Evolutionary conservation across 129 eudicot genomes (phyloP).

Genomic region (Mikania micrantha): DNA sequence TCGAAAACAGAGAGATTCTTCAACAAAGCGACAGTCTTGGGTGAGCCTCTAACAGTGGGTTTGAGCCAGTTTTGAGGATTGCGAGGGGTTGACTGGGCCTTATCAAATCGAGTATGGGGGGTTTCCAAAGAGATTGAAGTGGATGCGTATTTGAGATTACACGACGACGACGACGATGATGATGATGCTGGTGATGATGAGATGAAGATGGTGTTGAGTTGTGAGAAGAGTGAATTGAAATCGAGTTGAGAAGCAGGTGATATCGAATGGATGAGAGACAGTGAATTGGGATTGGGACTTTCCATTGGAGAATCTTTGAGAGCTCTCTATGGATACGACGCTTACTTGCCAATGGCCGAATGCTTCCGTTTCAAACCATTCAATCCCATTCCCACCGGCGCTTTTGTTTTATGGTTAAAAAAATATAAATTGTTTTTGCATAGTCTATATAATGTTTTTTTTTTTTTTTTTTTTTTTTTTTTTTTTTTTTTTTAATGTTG

Average conservation of each 20-base stretch:
- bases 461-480: no score
- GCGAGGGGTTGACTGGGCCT: constrained; percentile 33
- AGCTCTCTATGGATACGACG: no score
- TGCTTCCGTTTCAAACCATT: no score
- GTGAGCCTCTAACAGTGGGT: constrained; percentile 39
- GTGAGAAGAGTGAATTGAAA: constrained; percentile 17
- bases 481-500: no score
- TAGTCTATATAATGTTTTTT: no score
- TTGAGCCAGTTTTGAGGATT: constrained; percentile 42
- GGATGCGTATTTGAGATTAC: constrained; percentile 50
- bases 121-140: constrained; percentile 41
- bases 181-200: neutral
- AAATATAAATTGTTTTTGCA: no score
- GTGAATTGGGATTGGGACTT: constrained; percentile 18
- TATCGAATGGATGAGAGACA: constrained; percentile 10
- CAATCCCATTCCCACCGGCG: no score
- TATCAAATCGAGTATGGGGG: constrained; percentile 9
- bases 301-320: no score
- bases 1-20: constrained; percentile 72
- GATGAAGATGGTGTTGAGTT: neutral
- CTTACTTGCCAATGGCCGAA: no score
- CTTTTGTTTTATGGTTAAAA: no score
- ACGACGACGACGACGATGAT: constrained; percentile 7
- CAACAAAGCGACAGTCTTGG: constrained; percentile 26
- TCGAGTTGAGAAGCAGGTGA: neutral